A percentile compares a stretch with the other conserved stretches of the same genome.
Conservation (phyloP, 2,329 filamentous ascomycete species). For the Fusarium sp. region DNA sequence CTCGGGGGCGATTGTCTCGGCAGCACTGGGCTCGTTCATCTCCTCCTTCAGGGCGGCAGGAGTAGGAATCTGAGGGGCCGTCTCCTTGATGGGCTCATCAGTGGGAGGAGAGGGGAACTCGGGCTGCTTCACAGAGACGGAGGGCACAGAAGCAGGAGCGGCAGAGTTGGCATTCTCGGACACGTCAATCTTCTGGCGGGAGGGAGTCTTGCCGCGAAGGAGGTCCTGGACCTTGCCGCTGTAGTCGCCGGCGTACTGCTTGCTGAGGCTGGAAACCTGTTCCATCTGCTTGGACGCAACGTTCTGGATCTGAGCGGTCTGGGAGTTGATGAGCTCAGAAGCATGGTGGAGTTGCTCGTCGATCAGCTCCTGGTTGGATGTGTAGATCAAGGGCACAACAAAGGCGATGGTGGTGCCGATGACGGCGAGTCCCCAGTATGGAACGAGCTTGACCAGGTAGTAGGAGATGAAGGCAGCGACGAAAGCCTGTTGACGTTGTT, state of each 20-base stretch:
- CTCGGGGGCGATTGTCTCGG: conserved; percentile 44
- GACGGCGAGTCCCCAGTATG: conserved; percentile 74
- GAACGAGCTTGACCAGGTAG: conserved; percentile 75
- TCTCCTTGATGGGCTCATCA: conserved; percentile 49
- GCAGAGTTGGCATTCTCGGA: conserved; percentile 39
- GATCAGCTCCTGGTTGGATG: conserved; percentile 75
- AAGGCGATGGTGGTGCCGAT: conserved; percentile 69
- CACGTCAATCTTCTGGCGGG: conserved; percentile 56
- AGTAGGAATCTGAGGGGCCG: conserved; percentile 36
- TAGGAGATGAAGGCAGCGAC: conserved; percentile 72
- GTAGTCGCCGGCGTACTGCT: conserved; percentile 76
- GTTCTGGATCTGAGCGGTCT: conserved; percentile 70
- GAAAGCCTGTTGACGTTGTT: conserved; percentile 60
- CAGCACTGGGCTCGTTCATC: conserved; percentile 40
- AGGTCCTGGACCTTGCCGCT: conserved; percentile 74
- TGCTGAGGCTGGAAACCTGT: conserved; percentile 70
- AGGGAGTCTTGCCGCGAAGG: conserved; percentile 62
- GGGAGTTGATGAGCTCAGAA: conserved; percentile 67
- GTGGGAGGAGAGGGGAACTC: conserved; percentile 54
- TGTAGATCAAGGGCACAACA: conserved; percentile 72
- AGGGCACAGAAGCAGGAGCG: conserved; percentile 5
- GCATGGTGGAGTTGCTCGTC: conserved; percentile 70
- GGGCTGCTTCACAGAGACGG: conserved; percentile 42
- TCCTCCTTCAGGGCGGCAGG: conserved; percentile 43
- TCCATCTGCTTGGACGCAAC: conserved; percentile 73